These are phyloP conservation scores for Ustilago nuda DNA, from an alignment of 1,284 basidiomycete genomes.

Conservation along the genomic window DNA sequence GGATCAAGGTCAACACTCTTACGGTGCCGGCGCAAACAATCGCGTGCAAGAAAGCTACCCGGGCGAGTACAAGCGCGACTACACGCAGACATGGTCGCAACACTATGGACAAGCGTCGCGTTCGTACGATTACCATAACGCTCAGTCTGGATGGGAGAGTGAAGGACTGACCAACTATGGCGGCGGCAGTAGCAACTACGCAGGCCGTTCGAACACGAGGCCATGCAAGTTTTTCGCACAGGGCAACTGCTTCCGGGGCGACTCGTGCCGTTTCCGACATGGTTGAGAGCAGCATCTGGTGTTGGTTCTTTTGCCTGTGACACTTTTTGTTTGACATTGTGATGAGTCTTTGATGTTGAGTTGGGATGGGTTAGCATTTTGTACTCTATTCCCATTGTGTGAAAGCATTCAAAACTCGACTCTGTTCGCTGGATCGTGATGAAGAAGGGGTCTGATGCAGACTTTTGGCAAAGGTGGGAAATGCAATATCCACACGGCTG, in stretches of 20 bases:
- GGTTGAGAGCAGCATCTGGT: not conserved
- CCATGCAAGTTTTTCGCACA: conserved; percentile 41
- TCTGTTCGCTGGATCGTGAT: not conserved
- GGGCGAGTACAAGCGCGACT: conserved; percentile 34
- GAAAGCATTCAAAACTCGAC: not conserved
- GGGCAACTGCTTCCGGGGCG: conserved; percentile 31
- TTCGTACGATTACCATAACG: not conserved
- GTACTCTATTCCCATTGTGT: not conserved
- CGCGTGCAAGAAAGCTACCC: conserved; percentile 29
- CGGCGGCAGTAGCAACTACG: conserved; percentile 8
- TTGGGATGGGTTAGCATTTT: not conserved
- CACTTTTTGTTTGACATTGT: not conserved
- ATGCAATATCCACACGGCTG: not conserved
- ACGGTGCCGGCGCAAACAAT: not conserved
- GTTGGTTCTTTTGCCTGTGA: not conserved
- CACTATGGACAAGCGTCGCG: conserved; percentile 1
- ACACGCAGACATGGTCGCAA: not conserved
- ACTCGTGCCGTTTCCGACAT: conserved; percentile 32
- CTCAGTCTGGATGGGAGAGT: not conserved
- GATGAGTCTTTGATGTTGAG: not conserved
- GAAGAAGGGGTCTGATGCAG: not conserved
- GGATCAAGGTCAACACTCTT: conserved; percentile 13
- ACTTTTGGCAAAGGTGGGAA: not conserved
- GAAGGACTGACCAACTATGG: conserved; percentile 3
- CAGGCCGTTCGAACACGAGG: conserved; percentile 18